Evolutionary conservation across 257 asterid species (phyloP).

Genomic region (Penstemon newberryi): DNA sequence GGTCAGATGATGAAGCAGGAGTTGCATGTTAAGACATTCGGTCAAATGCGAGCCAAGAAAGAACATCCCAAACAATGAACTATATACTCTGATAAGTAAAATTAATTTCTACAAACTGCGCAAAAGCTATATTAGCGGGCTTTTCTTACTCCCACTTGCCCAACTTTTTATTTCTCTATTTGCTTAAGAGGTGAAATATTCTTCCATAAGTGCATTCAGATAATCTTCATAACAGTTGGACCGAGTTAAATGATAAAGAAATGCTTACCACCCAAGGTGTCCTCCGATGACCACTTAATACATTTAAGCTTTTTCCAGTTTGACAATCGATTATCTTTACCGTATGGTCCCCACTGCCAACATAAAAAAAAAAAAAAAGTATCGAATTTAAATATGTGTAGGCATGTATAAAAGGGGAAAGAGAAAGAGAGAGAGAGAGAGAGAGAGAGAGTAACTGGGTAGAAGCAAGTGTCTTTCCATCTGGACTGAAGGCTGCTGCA

Average conservation of each 20-base stretch:
- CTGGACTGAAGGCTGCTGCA: conserved; percentile 97
- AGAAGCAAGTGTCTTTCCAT: conserved; percentile 92
- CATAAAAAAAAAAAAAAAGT: conserved; percentile 13
- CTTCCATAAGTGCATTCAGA: background rate
- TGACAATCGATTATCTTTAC: conserved; percentile 90
- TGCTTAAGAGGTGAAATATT: conserved; percentile 7
- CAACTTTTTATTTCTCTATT: background rate
- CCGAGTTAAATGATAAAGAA: conserved; percentile 22
- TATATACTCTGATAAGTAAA: background rate
- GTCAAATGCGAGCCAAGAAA: conserved; percentile 22
- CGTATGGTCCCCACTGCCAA: conserved; percentile 93
- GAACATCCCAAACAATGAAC: conserved; percentile 21
- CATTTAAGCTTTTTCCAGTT: conserved; percentile 90
- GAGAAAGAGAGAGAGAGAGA: background rate
- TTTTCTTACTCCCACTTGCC: background rate
- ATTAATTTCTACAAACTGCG: conserved; percentile 1
- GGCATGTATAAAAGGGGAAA: too few relatives aligned
- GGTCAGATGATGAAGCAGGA: conserved; percentile 26
- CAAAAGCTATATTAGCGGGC: conserved; percentile 15
- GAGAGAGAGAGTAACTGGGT: conserved; percentile 66
- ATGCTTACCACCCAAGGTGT: conserved; percentile 99
- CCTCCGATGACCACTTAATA: conserved; percentile 95
- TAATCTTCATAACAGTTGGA: conserved; percentile 2
- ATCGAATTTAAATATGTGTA: background rate
- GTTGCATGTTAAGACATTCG: background rate